Conservation (phyloP, 2,329 filamentous ascomycete genomes). For the Colletotrichum sp. region DNA sequence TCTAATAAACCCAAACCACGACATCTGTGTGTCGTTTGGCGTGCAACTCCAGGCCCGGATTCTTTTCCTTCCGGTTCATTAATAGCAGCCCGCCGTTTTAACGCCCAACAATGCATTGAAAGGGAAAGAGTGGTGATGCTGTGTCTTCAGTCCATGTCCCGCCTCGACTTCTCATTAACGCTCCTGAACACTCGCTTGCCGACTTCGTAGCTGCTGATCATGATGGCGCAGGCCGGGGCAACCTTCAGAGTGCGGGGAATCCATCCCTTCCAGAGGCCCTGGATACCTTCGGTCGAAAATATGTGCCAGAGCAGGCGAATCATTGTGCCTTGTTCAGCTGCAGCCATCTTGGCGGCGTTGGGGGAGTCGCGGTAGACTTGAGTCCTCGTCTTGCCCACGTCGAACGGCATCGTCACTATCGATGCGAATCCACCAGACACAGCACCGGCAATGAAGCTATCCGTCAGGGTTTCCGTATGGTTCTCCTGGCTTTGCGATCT, state of each 20-base stretch:
- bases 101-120: slow-evolving; percentile 18
- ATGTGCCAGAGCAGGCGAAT: slow-evolving; percentile 88
- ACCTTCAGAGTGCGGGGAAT: slow-evolving; percentile 91
- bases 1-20: slow-evolving; percentile 1
- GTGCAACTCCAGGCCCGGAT: slow-evolving; percentile 6
- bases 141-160: background rate
- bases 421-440: slow-evolving; percentile 84
- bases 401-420: slow-evolving; percentile 91
- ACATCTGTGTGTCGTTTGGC: background rate
- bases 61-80: background rate
- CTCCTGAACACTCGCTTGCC: slow-evolving; percentile 86
- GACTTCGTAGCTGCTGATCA: slow-evolving; percentile 98
- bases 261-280: slow-evolving; percentile 90
- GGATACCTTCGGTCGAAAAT: slow-evolving; percentile 80
- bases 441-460: slow-evolving; percentile 89
- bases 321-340: slow-evolving; percentile 81
- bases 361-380: slow-evolving; percentile 75
- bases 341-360: slow-evolving; percentile 38
- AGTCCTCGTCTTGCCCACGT: slow-evolving; percentile 95
- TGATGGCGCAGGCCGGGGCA: slow-evolving; percentile 95
- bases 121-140: background rate
- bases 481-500: slow-evolving; percentile 71
- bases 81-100: slow-evolving; percentile 10
- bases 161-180: slow-evolving; percentile 64
- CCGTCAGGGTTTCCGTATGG: slow-evolving; percentile 78